Percentiles rank a stretch among this genome's conserved stretches.
Evolutionary conservation across 176 grass and related monocot species (phyloP).

Genomic region (Luzula sylvatica): DNA sequence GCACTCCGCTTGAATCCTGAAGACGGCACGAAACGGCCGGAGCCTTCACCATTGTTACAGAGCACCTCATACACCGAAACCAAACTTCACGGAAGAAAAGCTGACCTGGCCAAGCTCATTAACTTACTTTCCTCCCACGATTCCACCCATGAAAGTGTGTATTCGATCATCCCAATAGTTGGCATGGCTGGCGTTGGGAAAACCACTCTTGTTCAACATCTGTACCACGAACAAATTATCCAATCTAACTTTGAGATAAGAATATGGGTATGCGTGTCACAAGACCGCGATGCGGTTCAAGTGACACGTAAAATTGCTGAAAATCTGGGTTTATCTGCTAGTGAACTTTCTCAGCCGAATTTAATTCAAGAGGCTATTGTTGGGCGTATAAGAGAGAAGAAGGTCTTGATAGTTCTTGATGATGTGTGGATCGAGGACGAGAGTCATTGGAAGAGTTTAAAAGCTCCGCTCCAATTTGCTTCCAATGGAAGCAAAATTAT

Average conservation of each 20-base stretch:
- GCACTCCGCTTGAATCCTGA: constrained; percentile 14
- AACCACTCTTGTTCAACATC: constrained; percentile 22
- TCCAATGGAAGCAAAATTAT: constrained; percentile 22
- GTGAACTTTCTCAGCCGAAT: constrained; percentile 1
- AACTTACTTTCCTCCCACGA: neutral
- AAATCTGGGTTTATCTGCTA: neutral
- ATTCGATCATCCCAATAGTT: constrained; percentile 19
- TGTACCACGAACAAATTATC: constrained; percentile 9
- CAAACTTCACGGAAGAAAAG: constrained; percentile 16
- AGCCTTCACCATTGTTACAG: neutral
- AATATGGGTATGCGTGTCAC: constrained; percentile 12
- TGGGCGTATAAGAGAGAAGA: neutral
- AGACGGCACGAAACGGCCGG: constrained; percentile 10
- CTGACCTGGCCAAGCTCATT: constrained; percentile 20
- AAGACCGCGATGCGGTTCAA: constrained; percentile 16
- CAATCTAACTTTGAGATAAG: neutral
- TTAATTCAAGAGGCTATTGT: constrained; percentile 12
- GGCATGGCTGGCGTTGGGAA: constrained; percentile 30
- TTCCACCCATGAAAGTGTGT: neutral
- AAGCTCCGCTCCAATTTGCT: neutral
- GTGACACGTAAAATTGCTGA: constrained; percentile 5
- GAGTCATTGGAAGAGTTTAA: neutral
- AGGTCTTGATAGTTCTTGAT: constrained; percentile 35
- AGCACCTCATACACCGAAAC: constrained; percentile 3
- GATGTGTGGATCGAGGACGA: constrained; percentile 20